These are phyloP conservation scores for Penicillium sp. DNA, from an alignment of 2,329 filamentous ascomycete species.

Conservation along the genomic window DNA sequence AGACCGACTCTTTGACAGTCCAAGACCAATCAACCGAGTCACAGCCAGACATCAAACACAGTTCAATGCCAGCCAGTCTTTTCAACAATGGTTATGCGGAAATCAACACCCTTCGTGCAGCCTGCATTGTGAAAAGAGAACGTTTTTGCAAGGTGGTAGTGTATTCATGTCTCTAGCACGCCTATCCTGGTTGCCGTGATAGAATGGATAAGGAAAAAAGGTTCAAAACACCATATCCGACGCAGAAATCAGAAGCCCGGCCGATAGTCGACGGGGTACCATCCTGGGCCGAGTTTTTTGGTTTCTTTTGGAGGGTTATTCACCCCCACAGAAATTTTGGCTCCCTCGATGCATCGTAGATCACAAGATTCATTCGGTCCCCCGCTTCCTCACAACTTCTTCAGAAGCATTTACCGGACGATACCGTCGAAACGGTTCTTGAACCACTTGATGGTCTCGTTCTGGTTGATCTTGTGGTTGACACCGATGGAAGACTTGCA, in stretches of 20 bases:
- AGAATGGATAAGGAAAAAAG: constrained; percentile 25
- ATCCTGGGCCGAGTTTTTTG: constrained; percentile 21
- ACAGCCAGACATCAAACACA: constrained; percentile 10
- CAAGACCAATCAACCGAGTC: constrained; percentile 20
- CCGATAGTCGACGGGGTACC: constrained; percentile 13
- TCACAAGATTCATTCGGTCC: constrained; percentile 28
- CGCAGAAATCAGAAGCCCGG: constrained; percentile 23
- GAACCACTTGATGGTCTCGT: constrained; percentile 98
- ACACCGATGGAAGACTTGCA: constrained; percentile 79
- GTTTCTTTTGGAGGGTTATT: constrained; percentile 16
- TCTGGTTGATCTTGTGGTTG: constrained; percentile 86
- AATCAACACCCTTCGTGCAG: constrained; percentile 52
- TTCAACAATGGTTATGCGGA: constrained; percentile 55
- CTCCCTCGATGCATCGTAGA: constrained; percentile 32
- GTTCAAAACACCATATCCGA: constrained; percentile 28
- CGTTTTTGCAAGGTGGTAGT: constrained; percentile 23
- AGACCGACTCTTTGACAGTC: constrained; percentile 22
- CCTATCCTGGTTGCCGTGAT: constrained; percentile 36
- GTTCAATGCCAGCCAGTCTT: constrained; percentile 25
- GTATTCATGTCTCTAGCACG: constrained; percentile 39
- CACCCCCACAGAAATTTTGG: constrained; percentile 13
- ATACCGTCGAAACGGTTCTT: constrained; percentile 96
- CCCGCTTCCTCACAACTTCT: constrained; percentile 21
- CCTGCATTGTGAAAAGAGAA: constrained; percentile 50
- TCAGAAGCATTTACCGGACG: constrained; percentile 71